Conservation (phyloP, 2,329 filamentous ascomycete genomes). For the Stenocarpella maydis region DNA sequence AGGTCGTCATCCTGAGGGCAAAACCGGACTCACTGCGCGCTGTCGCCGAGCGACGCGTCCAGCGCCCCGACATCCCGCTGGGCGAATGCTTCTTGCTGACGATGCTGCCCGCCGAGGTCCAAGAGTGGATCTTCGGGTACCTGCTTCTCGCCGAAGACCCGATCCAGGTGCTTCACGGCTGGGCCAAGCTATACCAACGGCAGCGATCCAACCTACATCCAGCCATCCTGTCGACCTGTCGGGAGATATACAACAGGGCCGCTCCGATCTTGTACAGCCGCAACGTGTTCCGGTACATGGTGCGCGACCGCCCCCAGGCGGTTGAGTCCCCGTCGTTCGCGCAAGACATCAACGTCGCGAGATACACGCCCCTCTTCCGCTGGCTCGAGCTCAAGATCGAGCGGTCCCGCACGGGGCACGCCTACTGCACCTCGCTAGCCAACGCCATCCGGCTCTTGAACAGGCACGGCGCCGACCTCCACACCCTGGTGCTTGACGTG, state of each 20-base stretch:
- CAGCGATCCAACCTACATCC: slow-evolving; percentile 44
- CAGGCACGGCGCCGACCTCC: slow-evolving; percentile 41
- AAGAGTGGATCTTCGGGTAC: slow-evolving; percentile 45
- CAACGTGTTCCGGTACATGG: slow-evolving; percentile 56
- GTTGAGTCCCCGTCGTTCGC: slow-evolving; percentile 22
- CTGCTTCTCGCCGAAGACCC: slow-evolving; percentile 43
- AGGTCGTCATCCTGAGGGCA: background rate
- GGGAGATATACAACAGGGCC: slow-evolving; percentile 48
- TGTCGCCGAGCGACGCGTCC: background rate
- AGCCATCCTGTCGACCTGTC: slow-evolving; percentile 49
- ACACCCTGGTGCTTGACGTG: slow-evolving; percentile 54
- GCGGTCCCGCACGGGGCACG: slow-evolving; percentile 46
- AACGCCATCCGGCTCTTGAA: slow-evolving; percentile 34
- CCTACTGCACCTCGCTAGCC: slow-evolving; percentile 38
- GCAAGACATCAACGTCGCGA: slow-evolving; percentile 45
- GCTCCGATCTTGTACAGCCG: slow-evolving; percentile 54
- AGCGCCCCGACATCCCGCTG: slow-evolving; percentile 6
- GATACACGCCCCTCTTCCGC: slow-evolving; percentile 51
- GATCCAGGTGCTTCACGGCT: slow-evolving; percentile 45
- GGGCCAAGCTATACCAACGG: slow-evolving; percentile 44
- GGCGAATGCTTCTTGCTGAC: slow-evolving; percentile 14
- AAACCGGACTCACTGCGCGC: background rate
- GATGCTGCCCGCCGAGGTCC: slow-evolving; percentile 45
- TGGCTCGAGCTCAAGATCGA: slow-evolving; percentile 54
- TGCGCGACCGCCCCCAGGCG: slow-evolving; percentile 48